Evolutionary conservation across 306 rosid species (phyloP).

Genomic region (Myrica gale): DNA sequence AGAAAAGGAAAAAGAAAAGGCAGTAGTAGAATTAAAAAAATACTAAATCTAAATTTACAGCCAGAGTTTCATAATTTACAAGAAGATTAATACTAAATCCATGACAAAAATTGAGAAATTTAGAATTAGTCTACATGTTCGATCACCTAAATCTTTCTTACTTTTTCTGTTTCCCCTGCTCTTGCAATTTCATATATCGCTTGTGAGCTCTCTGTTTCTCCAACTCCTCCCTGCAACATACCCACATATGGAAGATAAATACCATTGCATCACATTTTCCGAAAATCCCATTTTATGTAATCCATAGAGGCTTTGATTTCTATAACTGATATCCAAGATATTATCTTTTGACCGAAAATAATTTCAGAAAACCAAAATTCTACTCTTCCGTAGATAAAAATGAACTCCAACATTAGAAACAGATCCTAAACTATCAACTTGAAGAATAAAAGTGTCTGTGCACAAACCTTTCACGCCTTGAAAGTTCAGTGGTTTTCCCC

Average conservation of each 20-base stretch:
- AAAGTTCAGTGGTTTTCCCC: slow-evolving; percentile 79
- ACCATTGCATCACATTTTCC: not conserved
- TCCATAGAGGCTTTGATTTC: not conserved
- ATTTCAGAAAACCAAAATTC: not conserved
- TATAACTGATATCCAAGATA: not conserved
- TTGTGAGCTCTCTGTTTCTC: slow-evolving; percentile 91
- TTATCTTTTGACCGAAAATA: not conserved
- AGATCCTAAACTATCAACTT: not conserved
- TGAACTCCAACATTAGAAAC: slow-evolving; percentile 1
- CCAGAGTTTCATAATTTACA: slow-evolving; percentile 34
- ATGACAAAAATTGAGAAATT: not conserved
- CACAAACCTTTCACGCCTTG: slow-evolving; percentile 90
- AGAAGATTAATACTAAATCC: not conserved
- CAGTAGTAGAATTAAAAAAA: not conserved
- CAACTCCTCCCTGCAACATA: slow-evolving; percentile 65
- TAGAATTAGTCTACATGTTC: slow-evolving; percentile 3
- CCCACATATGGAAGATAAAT: not conserved
- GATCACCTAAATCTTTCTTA: slow-evolving; percentile 80
- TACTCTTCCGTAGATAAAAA: not conserved
- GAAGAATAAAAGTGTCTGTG: slow-evolving; percentile 19
- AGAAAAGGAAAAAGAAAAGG: not conserved
- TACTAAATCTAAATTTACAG: slow-evolving; percentile 20
- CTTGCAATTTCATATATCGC: slow-evolving; percentile 82
- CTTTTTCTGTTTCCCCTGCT: slow-evolving; percentile 91
- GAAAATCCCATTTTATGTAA: not conserved